A percentile compares a stretch with the other conserved stretches of the same genome.
phyloP scores from a whole-genome alignment of 1,284 basidiomycete species.

The Microstroma glucosiphilum region DNA sequence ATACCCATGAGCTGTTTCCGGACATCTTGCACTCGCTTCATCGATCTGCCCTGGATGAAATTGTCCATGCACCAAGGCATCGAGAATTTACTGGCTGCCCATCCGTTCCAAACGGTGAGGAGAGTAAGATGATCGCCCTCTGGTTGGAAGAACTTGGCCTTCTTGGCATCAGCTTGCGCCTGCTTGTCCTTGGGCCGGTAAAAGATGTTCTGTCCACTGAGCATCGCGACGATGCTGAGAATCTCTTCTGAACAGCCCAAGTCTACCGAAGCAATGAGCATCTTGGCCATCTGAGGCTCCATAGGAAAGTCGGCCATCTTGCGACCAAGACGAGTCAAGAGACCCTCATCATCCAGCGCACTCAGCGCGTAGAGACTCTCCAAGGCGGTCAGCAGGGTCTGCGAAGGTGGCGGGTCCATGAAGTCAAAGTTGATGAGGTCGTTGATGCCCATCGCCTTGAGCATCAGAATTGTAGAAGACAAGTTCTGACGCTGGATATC shows the following conservation, averaged over 20 bases:
- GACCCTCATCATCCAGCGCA: constrained; percentile 90
- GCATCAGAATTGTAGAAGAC: constrained; percentile 81
- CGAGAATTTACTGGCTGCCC: constrained; percentile 90
- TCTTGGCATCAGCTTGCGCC: constrained; percentile 95
- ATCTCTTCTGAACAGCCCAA: constrained; percentile 96
- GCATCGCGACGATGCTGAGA: constrained; percentile 89
- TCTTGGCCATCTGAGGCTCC: constrained; percentile 87
- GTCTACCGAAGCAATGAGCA: constrained; percentile 87
- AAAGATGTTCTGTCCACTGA: constrained; percentile 92
- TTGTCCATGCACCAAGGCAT: constrained; percentile 71
- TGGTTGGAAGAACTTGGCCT: constrained; percentile 76
- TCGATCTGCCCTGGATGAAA: constrained; percentile 91
- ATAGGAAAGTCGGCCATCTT: constrained; percentile 99
- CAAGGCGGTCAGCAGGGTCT: constrained; percentile 87
- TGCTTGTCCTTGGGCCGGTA: constrained; percentile 98
- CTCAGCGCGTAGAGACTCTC: constrained; percentile 91
- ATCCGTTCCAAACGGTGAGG: constrained; percentile 93
- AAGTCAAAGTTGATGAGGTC: constrained; percentile 97
- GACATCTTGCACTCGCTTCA: constrained; percentile 96
- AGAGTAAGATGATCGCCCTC: constrained; percentile 95
- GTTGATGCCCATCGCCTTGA: constrained; percentile 99
- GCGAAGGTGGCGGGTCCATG: constrained; percentile 96
- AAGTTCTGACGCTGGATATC: constrained; percentile 96
- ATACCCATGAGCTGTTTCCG: constrained; percentile 94
- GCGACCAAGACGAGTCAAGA: constrained; percentile 83